Base-by-base conservation (phyloP, 148 eudicot genomes). In the Rheum nobile region DNA sequence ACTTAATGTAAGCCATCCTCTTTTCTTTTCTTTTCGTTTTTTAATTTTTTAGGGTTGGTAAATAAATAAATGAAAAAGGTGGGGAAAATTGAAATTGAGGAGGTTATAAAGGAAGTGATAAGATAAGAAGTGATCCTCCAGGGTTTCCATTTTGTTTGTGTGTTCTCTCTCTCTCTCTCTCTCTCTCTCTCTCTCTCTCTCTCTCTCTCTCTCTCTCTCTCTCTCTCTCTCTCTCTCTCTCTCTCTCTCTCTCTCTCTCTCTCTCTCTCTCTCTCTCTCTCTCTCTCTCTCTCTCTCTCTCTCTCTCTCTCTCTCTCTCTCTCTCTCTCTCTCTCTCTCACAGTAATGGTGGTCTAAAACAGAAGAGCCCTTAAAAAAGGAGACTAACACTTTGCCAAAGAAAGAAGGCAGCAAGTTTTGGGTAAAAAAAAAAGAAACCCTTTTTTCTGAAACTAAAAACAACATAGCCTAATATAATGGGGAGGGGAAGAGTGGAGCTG, bases 401-500 rank as follows among this genome's bases (percentile, higher is more conserved):
- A 65, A 65, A 65, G 70, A 65, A 65, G 70, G 70, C 39, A 16
- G n/a, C 22, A 65, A 65, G 39, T 65, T 65, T 65, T 65, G 70
- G 70, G 70, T 34, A 65, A 59, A 65, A 26, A 59, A n/a, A 55
- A 65, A 16, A 22, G 37, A 32, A 32, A 8, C 69, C 37, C 13
- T 63, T 32, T 65, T 65, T 31, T 65, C 1, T 26, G 7, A 43
- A 43, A 43, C 16, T 43, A 0, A 2, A 14, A 59, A 59, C 28
- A 11, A 28, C 12, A 29, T 3, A 3, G 9, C 12, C 4, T 57
- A 48, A 73, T 48, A n/a, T 12, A 21, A 74, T 74, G 76, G 76
- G 76, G 14, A 74, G 76, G 22, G 76, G 76, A 16, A 59, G 76
- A 39, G 76, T 74, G 2, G 70, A 59, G 71, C 52, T 74, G 39